phyloP scores from a whole-genome alignment of 1,284 basidiomycete genomes.

The Cutaneotrichosporon sp. region DNA sequence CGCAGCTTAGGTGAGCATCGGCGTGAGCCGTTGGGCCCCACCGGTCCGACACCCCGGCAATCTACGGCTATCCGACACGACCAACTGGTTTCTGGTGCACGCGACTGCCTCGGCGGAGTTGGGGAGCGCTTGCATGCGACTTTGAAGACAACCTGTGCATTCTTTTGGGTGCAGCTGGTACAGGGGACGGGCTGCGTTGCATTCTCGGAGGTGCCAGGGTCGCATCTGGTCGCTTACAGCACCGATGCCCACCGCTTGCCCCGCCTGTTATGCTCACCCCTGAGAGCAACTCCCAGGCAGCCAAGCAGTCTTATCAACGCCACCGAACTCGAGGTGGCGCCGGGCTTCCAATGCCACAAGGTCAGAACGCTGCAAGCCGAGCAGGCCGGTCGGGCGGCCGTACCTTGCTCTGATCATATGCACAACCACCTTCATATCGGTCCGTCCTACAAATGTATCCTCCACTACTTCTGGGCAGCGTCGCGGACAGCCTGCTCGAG shows the following conservation, averaged over 20 bases:
- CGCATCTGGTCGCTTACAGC: neutral
- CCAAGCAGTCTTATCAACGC: neutral
- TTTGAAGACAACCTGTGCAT: too few species aligned
- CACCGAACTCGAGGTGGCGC: too few species aligned
- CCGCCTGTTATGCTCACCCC: neutral
- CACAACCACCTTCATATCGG: neutral
- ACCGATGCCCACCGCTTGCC: neutral
- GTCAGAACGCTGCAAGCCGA: too few species aligned
- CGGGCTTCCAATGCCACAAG: too few species aligned
- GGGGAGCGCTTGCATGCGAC: too few species aligned
- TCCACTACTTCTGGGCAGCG: neutral
- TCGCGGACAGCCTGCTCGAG: conserved; percentile 12
- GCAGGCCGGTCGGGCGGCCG: too few species aligned
- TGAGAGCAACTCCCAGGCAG: neutral
- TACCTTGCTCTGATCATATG: neutral
- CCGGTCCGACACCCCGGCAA: too few species aligned
- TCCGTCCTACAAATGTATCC: neutral
- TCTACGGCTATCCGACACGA: too few species aligned
- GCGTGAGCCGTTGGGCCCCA: neutral
- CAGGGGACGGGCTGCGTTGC: too few species aligned
- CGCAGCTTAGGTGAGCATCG: neutral
- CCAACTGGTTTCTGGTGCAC: too few species aligned
- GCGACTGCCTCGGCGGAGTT: too few species aligned
- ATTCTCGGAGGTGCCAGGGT: neutral
- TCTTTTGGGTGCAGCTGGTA: too few species aligned